These are phyloP conservation scores for Pseudovirgaria hyperparasitica DNA, from an alignment of 2,329 filamentous ascomycete species.

Conservation along the genomic window DNA sequence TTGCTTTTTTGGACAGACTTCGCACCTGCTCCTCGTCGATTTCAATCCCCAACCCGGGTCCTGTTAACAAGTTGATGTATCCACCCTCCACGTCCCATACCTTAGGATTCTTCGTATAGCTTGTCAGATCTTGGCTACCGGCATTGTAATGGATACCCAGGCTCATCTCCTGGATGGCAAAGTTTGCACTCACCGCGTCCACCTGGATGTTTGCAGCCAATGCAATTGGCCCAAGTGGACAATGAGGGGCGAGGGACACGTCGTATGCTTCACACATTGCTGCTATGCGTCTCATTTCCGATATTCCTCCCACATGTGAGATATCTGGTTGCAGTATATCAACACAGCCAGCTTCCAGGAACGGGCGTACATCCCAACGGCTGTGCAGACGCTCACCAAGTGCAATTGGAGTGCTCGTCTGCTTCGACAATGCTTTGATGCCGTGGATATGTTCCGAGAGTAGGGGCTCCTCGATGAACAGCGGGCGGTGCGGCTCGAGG, in stretches of 20 bases:
- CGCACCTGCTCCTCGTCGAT: constrained; percentile 55
- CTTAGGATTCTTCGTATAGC: constrained; percentile 51
- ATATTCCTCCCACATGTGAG: constrained; percentile 59
- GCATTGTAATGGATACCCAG: constrained; percentile 67
- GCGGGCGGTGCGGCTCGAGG: constrained; percentile 52
- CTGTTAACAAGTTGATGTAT: constrained; percentile 47
- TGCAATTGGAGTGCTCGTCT: constrained; percentile 53
- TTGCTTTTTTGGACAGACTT: constrained; percentile 43
- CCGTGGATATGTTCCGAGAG: constrained; percentile 56
- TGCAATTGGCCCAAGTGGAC: constrained; percentile 59
- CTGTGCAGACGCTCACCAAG: constrained; percentile 60
- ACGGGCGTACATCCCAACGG: constrained; percentile 62
- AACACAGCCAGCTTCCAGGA: constrained; percentile 53
- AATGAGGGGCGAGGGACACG: constrained; percentile 60
- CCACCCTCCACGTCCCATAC: constrained; percentile 57
- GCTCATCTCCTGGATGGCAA: constrained; percentile 67
- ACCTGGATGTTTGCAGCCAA: constrained; percentile 60
- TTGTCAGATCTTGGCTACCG: constrained; percentile 32
- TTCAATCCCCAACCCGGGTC: constrained; percentile 55
- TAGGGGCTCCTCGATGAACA: constrained; percentile 68
- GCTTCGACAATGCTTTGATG: constrained; percentile 46
- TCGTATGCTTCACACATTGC: constrained; percentile 62
- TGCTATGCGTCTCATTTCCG: constrained; percentile 56
- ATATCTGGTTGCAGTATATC: constrained; percentile 66
- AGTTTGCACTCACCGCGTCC: constrained; percentile 44